phyloP scores from a whole-genome alignment of 148 eudicot genomes.

The Rhododendron molle region DNA sequence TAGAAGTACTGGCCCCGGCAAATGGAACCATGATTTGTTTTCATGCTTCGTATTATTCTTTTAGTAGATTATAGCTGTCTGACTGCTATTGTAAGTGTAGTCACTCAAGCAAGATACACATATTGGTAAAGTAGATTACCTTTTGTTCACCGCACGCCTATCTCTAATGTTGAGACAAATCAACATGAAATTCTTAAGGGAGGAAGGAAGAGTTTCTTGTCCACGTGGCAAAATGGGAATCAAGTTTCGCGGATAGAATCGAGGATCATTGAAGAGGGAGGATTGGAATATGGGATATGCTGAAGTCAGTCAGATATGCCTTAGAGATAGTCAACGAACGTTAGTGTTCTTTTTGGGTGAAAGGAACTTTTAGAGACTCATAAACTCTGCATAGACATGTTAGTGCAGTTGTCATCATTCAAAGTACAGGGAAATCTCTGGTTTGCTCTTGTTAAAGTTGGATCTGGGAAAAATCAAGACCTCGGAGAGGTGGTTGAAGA shows the following conservation, averaged over 20 bases:
- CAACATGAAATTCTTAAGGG: not conserved
- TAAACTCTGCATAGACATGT: not conserved
- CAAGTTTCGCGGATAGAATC: not conserved
- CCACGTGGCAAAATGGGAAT: not conserved
- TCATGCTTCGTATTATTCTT: too few relatives aligned
- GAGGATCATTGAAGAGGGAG: not conserved
- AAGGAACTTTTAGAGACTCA: not conserved
- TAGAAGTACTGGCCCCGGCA: too few relatives aligned
- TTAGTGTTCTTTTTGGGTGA: not conserved
- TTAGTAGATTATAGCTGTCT: too few relatives aligned
- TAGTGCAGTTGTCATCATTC: not conserved
- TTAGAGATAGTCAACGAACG: too few relatives aligned
- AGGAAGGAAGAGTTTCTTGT: not conserved
- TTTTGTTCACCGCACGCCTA: not conserved
- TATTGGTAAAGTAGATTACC: too few relatives aligned
- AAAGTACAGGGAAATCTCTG: not conserved
- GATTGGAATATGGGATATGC: not conserved
- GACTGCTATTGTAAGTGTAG: too few relatives aligned
- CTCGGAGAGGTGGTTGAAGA: too few relatives aligned
- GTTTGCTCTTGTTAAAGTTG: not conserved
- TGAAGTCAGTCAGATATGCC: not conserved
- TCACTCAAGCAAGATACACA: too few relatives aligned
- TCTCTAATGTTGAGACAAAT: not conserved
- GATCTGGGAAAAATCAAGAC: not conserved
- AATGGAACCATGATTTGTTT: too few relatives aligned